phyloP scores from a whole-genome alignment of 495 filamentous ascomycete species.

The Penicillium coffeae region DNA sequence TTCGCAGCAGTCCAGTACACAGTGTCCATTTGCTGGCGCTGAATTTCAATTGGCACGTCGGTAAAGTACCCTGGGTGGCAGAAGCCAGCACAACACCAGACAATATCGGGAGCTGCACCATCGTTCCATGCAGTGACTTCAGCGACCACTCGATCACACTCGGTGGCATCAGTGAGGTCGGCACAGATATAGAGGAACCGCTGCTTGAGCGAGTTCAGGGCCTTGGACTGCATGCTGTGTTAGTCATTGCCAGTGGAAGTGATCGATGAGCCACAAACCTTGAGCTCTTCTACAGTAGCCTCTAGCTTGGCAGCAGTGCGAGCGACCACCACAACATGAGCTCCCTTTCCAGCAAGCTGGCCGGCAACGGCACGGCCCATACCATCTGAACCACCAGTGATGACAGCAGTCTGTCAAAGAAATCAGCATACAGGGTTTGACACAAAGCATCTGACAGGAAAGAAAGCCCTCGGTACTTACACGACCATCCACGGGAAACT shows the following conservation, averaged over 20 bases:
- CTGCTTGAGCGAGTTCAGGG: slow-evolving; percentile 59
- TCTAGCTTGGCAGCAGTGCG: slow-evolving; percentile 74
- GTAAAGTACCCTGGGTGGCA: slow-evolving; percentile 75
- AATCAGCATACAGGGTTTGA: slow-evolving; percentile 15
- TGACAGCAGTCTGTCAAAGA: slow-evolving; percentile 64
- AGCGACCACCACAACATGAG: slow-evolving; percentile 80
- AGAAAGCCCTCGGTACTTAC: slow-evolving; percentile 44
- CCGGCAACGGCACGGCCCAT: slow-evolving; percentile 75
- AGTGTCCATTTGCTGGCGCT: slow-evolving; percentile 79
- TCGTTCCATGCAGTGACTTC: slow-evolving; percentile 84
- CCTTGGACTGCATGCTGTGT: slow-evolving; percentile 47
- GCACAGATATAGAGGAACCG: slow-evolving; percentile 80
- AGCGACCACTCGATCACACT: slow-evolving; percentile 61
- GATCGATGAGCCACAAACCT: slow-evolving; percentile 35
- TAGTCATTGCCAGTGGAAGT: slow-evolving; percentile 4
- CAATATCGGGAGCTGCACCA: slow-evolving; percentile 68
- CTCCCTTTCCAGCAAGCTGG: slow-evolving; percentile 76
- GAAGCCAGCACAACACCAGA: slow-evolving; percentile 88
- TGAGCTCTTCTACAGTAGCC: slow-evolving; percentile 61
- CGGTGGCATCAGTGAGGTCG: slow-evolving; percentile 68
- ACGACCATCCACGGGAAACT: slow-evolving; percentile 76
- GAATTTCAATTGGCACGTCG: slow-evolving; percentile 58
- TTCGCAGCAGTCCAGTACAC: slow-evolving; percentile 91
- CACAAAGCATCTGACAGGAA: not conserved
- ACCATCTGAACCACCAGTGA: slow-evolving; percentile 92